Conservation (phyloP, 78 protist species). For the Mastigamoeba balamuthi region DNA sequence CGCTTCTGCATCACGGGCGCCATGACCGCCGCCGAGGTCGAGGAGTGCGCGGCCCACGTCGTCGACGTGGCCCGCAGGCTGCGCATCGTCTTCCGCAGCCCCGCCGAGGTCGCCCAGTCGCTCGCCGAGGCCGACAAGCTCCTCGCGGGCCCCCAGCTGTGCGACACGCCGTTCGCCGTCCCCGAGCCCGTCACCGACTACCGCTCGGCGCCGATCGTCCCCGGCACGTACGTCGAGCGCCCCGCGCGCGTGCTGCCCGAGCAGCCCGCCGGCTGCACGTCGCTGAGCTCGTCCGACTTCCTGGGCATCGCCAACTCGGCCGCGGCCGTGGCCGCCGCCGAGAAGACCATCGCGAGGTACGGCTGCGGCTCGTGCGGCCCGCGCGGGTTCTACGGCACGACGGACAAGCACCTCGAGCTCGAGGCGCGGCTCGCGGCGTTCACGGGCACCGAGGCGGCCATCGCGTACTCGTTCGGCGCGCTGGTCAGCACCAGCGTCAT, state of each 20-base stretch:
- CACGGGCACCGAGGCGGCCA: slow-evolving; percentile 41
- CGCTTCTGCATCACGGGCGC: neutral
- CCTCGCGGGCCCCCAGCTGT: neutral
- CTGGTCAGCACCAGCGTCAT: slow-evolving; percentile 71
- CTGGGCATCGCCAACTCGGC: neutral
- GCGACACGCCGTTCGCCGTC: neutral
- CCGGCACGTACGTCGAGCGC: neutral
- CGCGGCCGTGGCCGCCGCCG: neutral
- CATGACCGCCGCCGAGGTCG: neutral
- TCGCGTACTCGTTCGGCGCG: slow-evolving; percentile 80
- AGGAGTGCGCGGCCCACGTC: neutral
- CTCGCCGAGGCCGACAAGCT: neutral
- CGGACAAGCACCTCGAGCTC: slow-evolving; percentile 70
- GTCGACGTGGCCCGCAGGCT: neutral
- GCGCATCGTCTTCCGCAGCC: neutral
- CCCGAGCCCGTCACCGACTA: neutral
- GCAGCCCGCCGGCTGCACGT: neutral
- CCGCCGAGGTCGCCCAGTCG: no score
- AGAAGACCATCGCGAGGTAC: slow-evolving; percentile 43
- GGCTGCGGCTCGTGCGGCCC: slow-evolving; percentile 98
- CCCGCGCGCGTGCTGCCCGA: neutral
- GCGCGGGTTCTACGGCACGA: slow-evolving; percentile 96
- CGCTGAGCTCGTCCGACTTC: neutral
- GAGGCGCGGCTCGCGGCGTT: slow-evolving; percentile 69
- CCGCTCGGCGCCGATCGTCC: neutral